A percentile compares a stretch with the other conserved stretches of the same genome.
phyloP scores from a whole-genome alignment of 768 basidiomycete genomes.

The Tubosaeta brunneosetosa region DNA sequence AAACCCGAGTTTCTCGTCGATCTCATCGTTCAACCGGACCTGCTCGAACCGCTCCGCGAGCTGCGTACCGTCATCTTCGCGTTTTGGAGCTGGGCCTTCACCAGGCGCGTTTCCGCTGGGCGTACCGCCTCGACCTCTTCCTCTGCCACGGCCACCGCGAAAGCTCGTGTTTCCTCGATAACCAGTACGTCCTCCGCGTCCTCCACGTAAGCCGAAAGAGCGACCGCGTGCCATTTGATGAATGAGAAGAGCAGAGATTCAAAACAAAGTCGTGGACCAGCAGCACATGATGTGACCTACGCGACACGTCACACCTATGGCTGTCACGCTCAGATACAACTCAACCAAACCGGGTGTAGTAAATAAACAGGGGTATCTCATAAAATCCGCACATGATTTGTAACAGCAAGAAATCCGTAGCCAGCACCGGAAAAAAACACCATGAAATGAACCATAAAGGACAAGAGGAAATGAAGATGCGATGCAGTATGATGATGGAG shows the following conservation, averaged over 20 bases:
- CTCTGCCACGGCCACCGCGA: conserved; percentile 49
- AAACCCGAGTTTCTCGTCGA: conserved; percentile 94
- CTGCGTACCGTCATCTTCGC: conserved; percentile 89
- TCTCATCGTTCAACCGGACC: conserved; percentile 69
- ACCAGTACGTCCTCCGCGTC: conserved; percentile 36
- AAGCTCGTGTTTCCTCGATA: conserved; percentile 31
- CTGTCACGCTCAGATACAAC: neutral
- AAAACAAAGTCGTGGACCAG: conserved; percentile 4
- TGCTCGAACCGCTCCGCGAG: conserved; percentile 84
- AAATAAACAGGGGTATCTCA: conserved; percentile 24
- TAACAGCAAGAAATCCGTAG: conserved; percentile 12
- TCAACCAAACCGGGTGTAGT: neutral
- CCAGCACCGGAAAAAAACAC: conserved; percentile 15
- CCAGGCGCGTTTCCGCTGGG: conserved; percentile 31
- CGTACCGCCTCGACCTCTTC: conserved; percentile 35
- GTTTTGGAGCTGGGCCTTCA: conserved; percentile 51
- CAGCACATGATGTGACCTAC: conserved; percentile 24
- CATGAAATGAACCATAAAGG: conserved; percentile 3
- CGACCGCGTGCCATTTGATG: conserved; percentile 41
- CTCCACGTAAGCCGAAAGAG: conserved; percentile 50
- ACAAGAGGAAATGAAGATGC: neutral
- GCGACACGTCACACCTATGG: conserved; percentile 19
- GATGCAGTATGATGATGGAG: conserved; percentile 3
- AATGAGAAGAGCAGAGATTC: neutral
- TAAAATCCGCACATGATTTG: conserved; percentile 11